Conservation (phyloP, 1,284 basidiomycete species). For the Austroboletus niveus region DNA sequence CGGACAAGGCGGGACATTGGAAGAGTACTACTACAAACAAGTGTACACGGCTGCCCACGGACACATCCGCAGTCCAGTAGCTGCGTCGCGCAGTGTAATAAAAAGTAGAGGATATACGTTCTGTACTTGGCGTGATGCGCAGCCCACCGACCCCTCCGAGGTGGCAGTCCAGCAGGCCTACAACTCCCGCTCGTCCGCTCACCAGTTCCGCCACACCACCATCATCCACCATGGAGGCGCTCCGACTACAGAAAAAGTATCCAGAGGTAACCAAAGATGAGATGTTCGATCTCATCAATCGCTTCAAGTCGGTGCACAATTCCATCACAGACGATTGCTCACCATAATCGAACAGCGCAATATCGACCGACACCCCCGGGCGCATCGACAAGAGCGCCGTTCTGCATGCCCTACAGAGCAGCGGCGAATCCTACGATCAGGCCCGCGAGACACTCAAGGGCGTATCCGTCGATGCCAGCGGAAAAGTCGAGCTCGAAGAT, state of each 20-base stretch:
- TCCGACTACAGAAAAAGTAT: constrained; percentile 91
- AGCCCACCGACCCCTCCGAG: constrained; percentile 3
- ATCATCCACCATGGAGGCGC: constrained; percentile 67
- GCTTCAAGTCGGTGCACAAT: constrained; percentile 78
- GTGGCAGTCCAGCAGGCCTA: constrained; percentile 18
- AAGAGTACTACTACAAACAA: too few species aligned
- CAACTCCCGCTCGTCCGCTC: constrained; percentile 1
- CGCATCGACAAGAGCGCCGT: constrained; percentile 82
- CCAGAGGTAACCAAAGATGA: constrained; percentile 90
- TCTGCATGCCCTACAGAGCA: constrained; percentile 71
- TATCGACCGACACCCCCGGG: constrained; percentile 84
- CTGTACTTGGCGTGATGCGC: neutral
- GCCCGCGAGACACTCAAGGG: constrained; percentile 91
- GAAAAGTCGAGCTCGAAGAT: constrained; percentile 96
- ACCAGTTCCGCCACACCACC: constrained; percentile 12
- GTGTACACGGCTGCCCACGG: too few species aligned
- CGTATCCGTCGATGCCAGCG: constrained; percentile 92
- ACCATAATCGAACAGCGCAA: constrained; percentile 48
- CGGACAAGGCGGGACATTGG: too few species aligned
- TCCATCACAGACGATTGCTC: neutral
- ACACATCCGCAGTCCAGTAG: neutral
- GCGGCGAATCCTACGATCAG: constrained; percentile 88
- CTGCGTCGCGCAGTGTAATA: constrained; percentile 5
- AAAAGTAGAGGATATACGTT: neutral
- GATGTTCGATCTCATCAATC: constrained; percentile 89